Evolutionary conservation across 345 rosid species (phyloP), one percentile per base, ranked within the genome.

Genomic region (Acer campestre): DNA sequence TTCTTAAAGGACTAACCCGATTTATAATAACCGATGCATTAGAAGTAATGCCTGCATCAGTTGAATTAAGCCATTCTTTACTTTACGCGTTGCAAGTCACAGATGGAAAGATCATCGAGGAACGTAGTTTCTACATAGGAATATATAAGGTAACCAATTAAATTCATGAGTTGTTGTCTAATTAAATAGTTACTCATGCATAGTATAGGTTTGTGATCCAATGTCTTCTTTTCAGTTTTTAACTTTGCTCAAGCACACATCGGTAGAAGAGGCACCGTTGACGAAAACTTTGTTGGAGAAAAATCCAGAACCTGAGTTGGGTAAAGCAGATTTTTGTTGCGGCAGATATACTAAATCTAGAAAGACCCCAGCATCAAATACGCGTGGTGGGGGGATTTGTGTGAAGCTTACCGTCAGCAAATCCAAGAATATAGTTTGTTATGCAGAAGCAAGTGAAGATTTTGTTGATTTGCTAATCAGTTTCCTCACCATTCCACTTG

Each of bases 401-500:
- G 74, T 76, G 22, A 81, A 38, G 61, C 78, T 81, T 40, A 6
- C 51, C 6, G 9, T 75, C 1, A 80, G 82, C 72, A 85, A 82
- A 80, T 77, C 84, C 11, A 72, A 29, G 65, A 75, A 78, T 9
- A 64, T 10, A 29, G 77, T 73, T n/a, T 78, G 78, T 18, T 72
- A 46, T 61, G 82, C 75, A 23, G 85, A 85, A 59, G 84, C 61
- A 2, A 67, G 66, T 8, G 71, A 80, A 20, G 81, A 78, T 58
- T 80, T 75, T 59, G 80, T 78, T 68, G 71, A 82, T 73, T 69
- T 85, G 20, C 67, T 85, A n/a, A 72, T 78, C 61, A 78, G 82
- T 38, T 85, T 82, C 80, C 84, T 85, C 11, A 72, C 77, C 20
- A 10, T 80, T 59, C 88, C 84, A 18, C 77, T 80, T n/a, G 85